phyloP scores from a whole-genome alignment of 805 yeast genomes.

The Teunomyces lycoperdinae region DNA sequence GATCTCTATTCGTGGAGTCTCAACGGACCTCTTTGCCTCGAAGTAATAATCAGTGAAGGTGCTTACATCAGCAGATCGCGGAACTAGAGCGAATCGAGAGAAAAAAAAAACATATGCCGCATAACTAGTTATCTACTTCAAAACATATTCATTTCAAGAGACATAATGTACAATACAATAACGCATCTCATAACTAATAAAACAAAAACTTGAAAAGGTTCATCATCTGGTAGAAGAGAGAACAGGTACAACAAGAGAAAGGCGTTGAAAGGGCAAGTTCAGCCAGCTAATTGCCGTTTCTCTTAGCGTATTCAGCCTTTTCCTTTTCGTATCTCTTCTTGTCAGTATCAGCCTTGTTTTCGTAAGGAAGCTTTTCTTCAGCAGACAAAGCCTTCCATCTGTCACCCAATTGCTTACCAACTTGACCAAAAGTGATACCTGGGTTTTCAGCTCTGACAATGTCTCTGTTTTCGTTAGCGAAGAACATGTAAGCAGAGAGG shows the following conservation, averaged over 20 bases:
- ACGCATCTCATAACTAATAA: conserved; percentile 7
- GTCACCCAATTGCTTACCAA: conserved; percentile 93
- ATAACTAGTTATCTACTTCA: background rate
- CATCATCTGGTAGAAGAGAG: background rate
- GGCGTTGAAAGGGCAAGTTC: background rate
- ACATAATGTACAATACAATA: conserved; percentile 4
- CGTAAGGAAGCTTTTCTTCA: conserved; percentile 86
- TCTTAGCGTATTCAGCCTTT: conserved; percentile 77
- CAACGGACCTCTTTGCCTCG: background rate
- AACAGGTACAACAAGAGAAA: background rate
- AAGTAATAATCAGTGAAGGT: background rate
- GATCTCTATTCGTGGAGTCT: too few relatives aligned
- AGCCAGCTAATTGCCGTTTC: conserved; percentile 13
- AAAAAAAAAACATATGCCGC: background rate
- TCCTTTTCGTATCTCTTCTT: conserved; percentile 97
- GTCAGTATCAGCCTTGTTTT: conserved; percentile 90
- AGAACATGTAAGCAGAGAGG: conserved; percentile 97
- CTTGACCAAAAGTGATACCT: conserved; percentile 92
- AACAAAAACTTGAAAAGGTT: conserved; percentile 5
- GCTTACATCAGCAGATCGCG: background rate
- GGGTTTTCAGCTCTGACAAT: conserved; percentile 94
- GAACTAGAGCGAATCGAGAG: background rate
- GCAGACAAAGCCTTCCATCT: conserved; percentile 89
- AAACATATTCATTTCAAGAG: conserved; percentile 3
- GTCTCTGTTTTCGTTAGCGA: conserved; percentile 97